Evolutionary conservation across 2,329 filamentous ascomycete genomes (phyloP).

Genomic region (Didymella keratinophila): DNA sequence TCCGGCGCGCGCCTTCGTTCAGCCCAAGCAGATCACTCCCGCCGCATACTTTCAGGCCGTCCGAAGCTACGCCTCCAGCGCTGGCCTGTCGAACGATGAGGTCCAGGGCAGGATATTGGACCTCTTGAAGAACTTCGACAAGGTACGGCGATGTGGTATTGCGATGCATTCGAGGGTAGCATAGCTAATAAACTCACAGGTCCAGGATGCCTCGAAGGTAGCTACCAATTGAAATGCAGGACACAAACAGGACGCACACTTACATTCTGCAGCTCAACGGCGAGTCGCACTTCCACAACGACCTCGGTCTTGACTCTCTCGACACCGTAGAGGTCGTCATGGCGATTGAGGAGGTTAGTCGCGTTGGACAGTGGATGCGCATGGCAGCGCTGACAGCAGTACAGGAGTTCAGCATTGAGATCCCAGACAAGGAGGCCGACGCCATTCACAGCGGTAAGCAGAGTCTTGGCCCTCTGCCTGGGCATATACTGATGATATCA

Average conservation of each 20-base stretch:
- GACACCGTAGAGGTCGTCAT: constrained; percentile 99
- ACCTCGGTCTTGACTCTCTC: constrained; percentile 95
- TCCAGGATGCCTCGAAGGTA: constrained; percentile 68
- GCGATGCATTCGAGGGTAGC: constrained; percentile 20
- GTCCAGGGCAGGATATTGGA: constrained; percentile 92
- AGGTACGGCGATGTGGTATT: constrained; percentile 65
- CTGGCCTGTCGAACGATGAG: constrained; percentile 80
- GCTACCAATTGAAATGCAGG: constrained; percentile 8
- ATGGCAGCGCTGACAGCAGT: constrained; percentile 22
- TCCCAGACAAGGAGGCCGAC: constrained; percentile 96
- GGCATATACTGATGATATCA: constrained; percentile 43
- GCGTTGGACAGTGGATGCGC: constrained; percentile 11
- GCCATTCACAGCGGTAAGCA: constrained; percentile 88
- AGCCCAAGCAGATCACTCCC: constrained; percentile 67
- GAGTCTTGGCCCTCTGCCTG: not conserved
- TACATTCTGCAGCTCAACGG: constrained; percentile 72
- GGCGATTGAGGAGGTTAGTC: constrained; percentile 93
- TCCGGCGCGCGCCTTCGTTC: constrained; percentile 68
- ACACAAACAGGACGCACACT: constrained; percentile 24
- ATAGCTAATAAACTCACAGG: constrained; percentile 59
- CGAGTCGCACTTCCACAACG: constrained; percentile 91
- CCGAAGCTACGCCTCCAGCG: constrained; percentile 85
- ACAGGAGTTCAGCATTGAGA: constrained; percentile 89
- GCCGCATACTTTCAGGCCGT: constrained; percentile 72
- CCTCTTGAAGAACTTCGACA: constrained; percentile 95